Base-by-base conservation (phyloP, 2,329 filamentous ascomycete genomes). In the Annulohypoxylon truncatum region DNA sequence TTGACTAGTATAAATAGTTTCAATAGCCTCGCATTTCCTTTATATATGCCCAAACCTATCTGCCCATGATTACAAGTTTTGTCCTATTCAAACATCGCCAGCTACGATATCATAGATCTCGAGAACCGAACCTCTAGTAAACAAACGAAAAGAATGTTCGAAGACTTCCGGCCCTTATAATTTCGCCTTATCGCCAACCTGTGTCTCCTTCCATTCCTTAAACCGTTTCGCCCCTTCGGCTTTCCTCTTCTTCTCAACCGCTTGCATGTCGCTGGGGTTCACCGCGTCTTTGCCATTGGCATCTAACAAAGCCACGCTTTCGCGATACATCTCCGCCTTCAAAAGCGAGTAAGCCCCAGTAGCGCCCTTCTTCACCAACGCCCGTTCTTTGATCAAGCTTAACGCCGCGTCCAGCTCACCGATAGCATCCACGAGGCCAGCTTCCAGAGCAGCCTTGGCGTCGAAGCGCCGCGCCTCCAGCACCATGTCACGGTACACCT, bases 311-410 rank as follows among this genome's bases (percentile, higher is more conserved):
- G 77, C 84, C 31, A 93, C 76, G 5, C 87, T 85, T 75, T 91
- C 88, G 20, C 87, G 83, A 77, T 90, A 93, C 87, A 95, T 90
- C 79, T 94, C 92, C 66, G 84, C 81, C 83, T 94, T 95, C 76
- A 96, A 79, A 58, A 84, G 75, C 2, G 90, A 89, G 76, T 93
- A 95, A 24, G 92, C 87, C 9, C 88, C 88, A 31, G 85, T 87
- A 69, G 85, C 84, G 0, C 84, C 85, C 82, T 92, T 92, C 26
- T 82, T 81, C 4, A 84, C 79, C 64, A 96, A 77, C 52, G 84
- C 84, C 47, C 85, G 82, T 61, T 89, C 85, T 33, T 80, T 76
- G 13, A 94, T 81, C 52, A 94, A 83, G 13, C 74, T 77, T 53
- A 93, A 72, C 15, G 84, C 84, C 62, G 91, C 90, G 4, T 90